Evolutionary conservation across 179 eudicot species (phyloP), one percentile per base, ranked within the genome.

Genomic region (Heliamphora pulchella): DNA sequence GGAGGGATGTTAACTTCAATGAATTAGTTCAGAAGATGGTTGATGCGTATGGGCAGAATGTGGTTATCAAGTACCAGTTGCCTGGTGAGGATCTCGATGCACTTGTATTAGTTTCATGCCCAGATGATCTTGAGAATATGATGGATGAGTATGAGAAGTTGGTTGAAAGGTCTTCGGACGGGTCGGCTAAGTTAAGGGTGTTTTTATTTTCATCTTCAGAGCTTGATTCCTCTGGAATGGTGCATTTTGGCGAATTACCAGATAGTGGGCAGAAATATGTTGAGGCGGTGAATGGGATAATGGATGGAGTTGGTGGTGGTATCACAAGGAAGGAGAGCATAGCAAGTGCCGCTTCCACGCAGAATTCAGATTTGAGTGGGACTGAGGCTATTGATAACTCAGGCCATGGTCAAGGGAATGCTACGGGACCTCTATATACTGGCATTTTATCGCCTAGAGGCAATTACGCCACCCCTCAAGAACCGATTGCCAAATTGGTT

Each of bases 91-190:
- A 91, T 81, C 97, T 95, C 22, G 98, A 95, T 82, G 92, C 97
- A 8, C 97, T 95, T 79, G 97, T 95, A 50, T 89, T 97, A 0
- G 95, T 95, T 79, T 91, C 98, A 0, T 91, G 92, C 82, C 80
- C 92, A 0, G 97, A 95, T 79, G 98, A 95, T 87, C 91, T 95
- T 53, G 97, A 91, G 68, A 95, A 93, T 85, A 93, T 95, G 98
- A 89, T 95, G 97, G 98, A 95, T 57, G 98, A 95, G 87, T 95
- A 90, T 83, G 91, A 89, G 79, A 95, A 91, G 87, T 79, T 95
- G 83, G 51, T 81, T 39, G 91, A 90, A 84, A 89, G 89, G 84
- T 88, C 92, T 69, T 79, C 87, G 0, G 97, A 95, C 79, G 94
- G 98, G 70, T 93, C 93, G 17, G 91, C 91, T 48, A 95, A 95